phyloP scores from a whole-genome alignment of 2,329 filamentous ascomycete genomes.

The Nemania sp. region DNA sequence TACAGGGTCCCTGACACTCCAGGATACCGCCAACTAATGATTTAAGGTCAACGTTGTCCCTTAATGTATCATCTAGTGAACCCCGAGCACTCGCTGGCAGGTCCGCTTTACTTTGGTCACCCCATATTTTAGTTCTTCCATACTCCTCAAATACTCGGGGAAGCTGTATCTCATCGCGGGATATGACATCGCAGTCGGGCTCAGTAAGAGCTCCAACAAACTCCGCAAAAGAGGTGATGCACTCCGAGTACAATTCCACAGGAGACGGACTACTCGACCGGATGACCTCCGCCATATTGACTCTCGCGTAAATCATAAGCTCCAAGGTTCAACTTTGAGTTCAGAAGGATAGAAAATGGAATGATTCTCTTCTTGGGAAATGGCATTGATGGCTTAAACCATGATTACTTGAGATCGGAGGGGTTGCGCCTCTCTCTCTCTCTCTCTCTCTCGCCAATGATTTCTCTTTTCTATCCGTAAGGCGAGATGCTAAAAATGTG shows the following conservation, averaged over 20 bases:
- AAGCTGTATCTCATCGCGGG: constrained; percentile 12
- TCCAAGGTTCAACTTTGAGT: no score
- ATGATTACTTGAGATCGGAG: background rate
- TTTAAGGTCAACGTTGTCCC: constrained; percentile 11
- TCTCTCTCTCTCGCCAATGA: no score
- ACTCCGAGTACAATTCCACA: constrained; percentile 7
- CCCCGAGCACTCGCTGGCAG: constrained; percentile 12
- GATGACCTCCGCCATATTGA: constrained; percentile 1
- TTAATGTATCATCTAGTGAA: constrained; percentile 20
- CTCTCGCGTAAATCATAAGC: no score
- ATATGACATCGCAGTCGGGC: constrained; percentile 18
- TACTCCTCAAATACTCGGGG: constrained; percentile 13
- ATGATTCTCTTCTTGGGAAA: background rate
- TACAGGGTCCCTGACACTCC: no score
- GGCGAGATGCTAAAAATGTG: no score
- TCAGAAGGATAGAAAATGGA: background rate
- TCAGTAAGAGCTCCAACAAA: constrained; percentile 12
- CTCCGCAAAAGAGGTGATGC: constrained; percentile 13
- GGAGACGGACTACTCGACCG: background rate
- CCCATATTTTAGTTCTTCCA: constrained; percentile 19
- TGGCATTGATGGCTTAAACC: background rate
- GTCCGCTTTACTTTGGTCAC: constrained; percentile 15
- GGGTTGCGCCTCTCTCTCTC: background rate
- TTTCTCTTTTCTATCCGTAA: background rate
- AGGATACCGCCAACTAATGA: constrained; percentile 6